Conservation (phyloP, 441 rosid species). For the Viola pubescens region DNA sequence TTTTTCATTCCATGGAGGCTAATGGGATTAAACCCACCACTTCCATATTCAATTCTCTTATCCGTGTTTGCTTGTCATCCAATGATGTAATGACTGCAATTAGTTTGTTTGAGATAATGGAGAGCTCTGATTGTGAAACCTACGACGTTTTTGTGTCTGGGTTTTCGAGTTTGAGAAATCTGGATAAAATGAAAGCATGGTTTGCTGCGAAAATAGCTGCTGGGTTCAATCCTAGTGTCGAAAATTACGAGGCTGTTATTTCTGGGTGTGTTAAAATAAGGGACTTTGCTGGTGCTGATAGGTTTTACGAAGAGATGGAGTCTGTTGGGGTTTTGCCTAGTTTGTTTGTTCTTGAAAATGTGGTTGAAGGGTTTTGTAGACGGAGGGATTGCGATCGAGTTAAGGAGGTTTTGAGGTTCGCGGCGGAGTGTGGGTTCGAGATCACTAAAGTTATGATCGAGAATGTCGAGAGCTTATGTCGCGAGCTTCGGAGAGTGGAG, state of each 20-base stretch:
- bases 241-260: conserved; percentile 28
- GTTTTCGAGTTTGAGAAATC: conserved; percentile 27
- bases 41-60: conserved; percentile 28
- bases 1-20: conserved; percentile 31
- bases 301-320: conserved; percentile 24
- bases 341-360: conserved; percentile 19
- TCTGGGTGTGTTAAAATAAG: conserved; percentile 19
- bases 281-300: conserved; percentile 26
- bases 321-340: conserved; percentile 23
- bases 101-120: conserved; percentile 35
- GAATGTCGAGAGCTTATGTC: conserved; percentile 20
- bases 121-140: conserved; percentile 27
- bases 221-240: conserved; percentile 22
- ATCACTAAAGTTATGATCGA: conserved; percentile 26
- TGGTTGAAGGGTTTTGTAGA: conserved; percentile 27
- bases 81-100: conserved; percentile 21
- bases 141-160: conserved; percentile 28
- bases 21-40: conserved; percentile 26
- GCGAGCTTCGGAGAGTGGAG: conserved; percentile 21
- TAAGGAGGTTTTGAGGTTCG: conserved; percentile 20
- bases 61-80: conserved; percentile 17
- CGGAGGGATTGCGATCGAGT: conserved; percentile 14
- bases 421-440: conserved; percentile 23
- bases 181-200: conserved; percentile 24
- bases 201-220: conserved; percentile 25